Percentiles rank a stretch among this genome's conserved stretches.
phyloP scores from a whole-genome alignment of 2,329 filamentous ascomycete genomes.

The Biscogniauxia marginata region DNA sequence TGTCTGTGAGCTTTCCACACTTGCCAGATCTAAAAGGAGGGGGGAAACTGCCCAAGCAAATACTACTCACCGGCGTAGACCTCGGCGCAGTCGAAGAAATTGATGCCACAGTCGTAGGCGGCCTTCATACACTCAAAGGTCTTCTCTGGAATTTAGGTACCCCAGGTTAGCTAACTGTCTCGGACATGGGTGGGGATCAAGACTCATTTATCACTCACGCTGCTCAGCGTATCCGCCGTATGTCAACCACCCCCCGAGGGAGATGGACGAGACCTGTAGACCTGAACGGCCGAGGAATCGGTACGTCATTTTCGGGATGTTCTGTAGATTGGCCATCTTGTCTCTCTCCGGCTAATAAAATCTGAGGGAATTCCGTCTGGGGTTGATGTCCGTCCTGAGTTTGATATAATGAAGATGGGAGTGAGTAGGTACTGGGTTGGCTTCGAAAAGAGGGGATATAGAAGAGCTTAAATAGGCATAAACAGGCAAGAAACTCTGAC shows the following conservation, averaged over 20 bases:
- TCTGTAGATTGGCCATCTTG: conserved; percentile 15
- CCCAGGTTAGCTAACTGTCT: conserved; percentile 1
- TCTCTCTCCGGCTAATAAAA: neutral
- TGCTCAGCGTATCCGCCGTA: conserved; percentile 72
- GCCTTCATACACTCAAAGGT: conserved; percentile 61
- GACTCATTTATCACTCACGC: conserved; percentile 42
- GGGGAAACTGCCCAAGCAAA: neutral
- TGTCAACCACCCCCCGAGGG: conserved; percentile 70
- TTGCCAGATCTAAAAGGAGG: neutral
- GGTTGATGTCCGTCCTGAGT: neutral
- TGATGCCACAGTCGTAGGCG: conserved; percentile 59
- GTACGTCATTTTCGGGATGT: conserved; percentile 61
- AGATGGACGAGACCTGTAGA: conserved; percentile 71
- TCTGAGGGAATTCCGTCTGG: neutral
- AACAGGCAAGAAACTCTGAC: too few relatives aligned
- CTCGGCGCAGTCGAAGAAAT: conserved; percentile 64
- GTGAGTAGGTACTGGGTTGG: neutral
- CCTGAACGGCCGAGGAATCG: conserved; percentile 70
- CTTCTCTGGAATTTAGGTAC: conserved; percentile 42
- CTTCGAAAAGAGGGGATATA: neutral
- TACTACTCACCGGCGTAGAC: conserved; percentile 22
- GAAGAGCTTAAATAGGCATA: neutral
- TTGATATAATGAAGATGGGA: neutral
- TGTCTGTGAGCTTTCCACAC: neutral
- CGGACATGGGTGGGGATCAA: neutral